A percentile compares a stretch with the other conserved stretches of the same genome.
These are phyloP conservation scores for Entophlyctis luteolus DNA, from an alignment of 192 early-diverging fungal species.

Conservation along the genomic window DNA sequence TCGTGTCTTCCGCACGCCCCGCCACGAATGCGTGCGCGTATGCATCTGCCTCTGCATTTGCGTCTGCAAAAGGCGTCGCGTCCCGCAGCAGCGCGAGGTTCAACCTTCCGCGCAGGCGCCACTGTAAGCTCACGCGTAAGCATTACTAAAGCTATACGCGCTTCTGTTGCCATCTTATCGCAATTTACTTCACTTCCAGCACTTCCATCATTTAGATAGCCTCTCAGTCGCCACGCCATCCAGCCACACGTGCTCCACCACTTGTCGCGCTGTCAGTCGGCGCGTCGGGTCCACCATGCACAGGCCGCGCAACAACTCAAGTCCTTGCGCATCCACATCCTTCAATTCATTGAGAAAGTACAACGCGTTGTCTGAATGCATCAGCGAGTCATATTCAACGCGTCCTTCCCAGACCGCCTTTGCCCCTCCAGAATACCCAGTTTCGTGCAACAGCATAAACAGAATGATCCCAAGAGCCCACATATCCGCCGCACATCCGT, in stretches of 20 bases:
- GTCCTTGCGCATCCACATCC: not conserved
- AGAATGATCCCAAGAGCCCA: constrained; percentile 21
- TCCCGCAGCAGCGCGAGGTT: too few relatives aligned
- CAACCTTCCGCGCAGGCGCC: too few relatives aligned
- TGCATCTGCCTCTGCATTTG: not conserved
- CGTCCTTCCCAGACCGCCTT: not conserved
- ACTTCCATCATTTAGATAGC: too few relatives aligned
- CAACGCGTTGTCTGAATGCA: not conserved
- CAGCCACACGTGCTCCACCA: constrained; percentile 15
- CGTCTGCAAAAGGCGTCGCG: not conserved
- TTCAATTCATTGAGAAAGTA: not conserved
- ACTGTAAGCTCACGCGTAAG: too few relatives aligned
- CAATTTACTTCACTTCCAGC: too few relatives aligned
- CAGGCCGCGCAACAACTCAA: constrained; percentile 8
- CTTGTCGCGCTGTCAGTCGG: constrained; percentile 2
- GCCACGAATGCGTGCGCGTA: not conserved
- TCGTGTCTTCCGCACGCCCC: too few relatives aligned
- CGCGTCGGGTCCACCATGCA: not conserved
- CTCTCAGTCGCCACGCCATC: too few relatives aligned
- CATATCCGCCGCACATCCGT: constrained; percentile 1
- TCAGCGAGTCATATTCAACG: not conserved
- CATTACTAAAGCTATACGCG: too few relatives aligned
- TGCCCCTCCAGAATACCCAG: not conserved
- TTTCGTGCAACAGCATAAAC: constrained; percentile 11
- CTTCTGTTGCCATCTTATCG: too few relatives aligned